A percentile compares a stretch with the other conserved stretches of the same genome.
Conservation (phyloP, 2,329 filamentous ascomycete genomes). For the Paraphaeosphaeria minitans region DNA sequence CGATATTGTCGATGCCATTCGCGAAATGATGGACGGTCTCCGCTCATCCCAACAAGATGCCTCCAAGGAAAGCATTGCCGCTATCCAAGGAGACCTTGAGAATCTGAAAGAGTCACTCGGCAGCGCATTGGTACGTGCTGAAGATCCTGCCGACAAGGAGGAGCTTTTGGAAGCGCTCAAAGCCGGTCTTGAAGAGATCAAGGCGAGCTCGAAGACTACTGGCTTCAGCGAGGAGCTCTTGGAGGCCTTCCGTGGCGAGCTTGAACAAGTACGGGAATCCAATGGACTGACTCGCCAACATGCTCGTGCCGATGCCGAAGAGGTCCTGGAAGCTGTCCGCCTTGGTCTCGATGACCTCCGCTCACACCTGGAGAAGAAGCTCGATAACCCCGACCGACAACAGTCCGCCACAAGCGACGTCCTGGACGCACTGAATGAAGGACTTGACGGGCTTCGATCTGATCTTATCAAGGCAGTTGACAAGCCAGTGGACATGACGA, state of each 20-base stretch:
- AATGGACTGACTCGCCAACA: constrained; percentile 48
- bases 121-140: constrained; percentile 49
- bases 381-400: constrained; percentile 60
- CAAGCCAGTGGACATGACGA: constrained; percentile 80
- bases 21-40: constrained; percentile 51
- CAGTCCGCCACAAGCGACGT: constrained; percentile 62
- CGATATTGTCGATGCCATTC: constrained; percentile 73
- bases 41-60: constrained; percentile 49
- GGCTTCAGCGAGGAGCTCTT: constrained; percentile 57
- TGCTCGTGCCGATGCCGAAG: constrained; percentile 52
- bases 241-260: constrained; percentile 57
- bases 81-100: constrained; percentile 52
- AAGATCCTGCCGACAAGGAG: constrained; percentile 42
- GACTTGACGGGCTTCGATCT: constrained; percentile 73
- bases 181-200: constrained; percentile 47
- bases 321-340: constrained; percentile 55
- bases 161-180: constrained; percentile 50
- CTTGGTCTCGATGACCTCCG: constrained; percentile 57
- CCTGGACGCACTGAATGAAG: constrained; percentile 67
- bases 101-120: constrained; percentile 50
- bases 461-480: constrained; percentile 77
- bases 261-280: constrained; percentile 54
- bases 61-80: constrained; percentile 49
- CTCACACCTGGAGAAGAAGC: constrained; percentile 57
- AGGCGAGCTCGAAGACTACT: constrained; percentile 30